Evolutionary conservation across 768 basidiomycete genomes (phyloP).

Genomic region (Lactarius pseudohatsudake): DNA sequence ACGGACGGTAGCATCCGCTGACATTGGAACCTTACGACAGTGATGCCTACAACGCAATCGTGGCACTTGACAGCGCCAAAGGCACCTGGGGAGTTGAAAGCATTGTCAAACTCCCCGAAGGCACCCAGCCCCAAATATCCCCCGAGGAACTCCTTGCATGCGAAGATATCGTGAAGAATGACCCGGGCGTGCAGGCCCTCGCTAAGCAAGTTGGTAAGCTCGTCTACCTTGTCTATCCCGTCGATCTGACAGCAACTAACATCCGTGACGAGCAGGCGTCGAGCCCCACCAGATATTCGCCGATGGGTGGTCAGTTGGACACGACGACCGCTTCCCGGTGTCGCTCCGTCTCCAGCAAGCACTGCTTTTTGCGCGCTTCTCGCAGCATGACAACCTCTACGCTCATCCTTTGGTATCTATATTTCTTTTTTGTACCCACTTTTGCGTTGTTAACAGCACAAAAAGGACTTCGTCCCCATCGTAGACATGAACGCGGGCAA

Average conservation of each 20-base stretch:
- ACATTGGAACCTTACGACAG: constrained; percentile 32
- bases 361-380: constrained; percentile 71
- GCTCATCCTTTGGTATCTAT: constrained; percentile 78
- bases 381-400: constrained; percentile 81
- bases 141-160: constrained; percentile 77
- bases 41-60: constrained; percentile 53
- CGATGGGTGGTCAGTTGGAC: constrained; percentile 92
- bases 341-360: constrained; percentile 75
- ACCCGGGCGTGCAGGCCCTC: constrained; percentile 63
- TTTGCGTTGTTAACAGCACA: neutral
- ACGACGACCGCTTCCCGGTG: constrained; percentile 81
- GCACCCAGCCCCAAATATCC: constrained; percentile 78
- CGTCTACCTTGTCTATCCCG: neutral
- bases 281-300: constrained; percentile 67
- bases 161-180: constrained; percentile 69
- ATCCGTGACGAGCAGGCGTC: constrained; percentile 48
- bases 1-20: constrained; percentile 26
- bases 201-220: constrained; percentile 72
- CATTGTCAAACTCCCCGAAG: constrained; percentile 59
- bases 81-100: constrained; percentile 61
- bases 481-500: constrained; percentile 71
- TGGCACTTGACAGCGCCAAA: constrained; percentile 47
- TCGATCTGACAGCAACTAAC: neutral
- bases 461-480: constrained; percentile 73
- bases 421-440: constrained; percentile 23